These are phyloP conservation scores for Blastobotrys buckinghamii DNA, from an alignment of 1,139 yeast species.

Conservation along the genomic window DNA sequence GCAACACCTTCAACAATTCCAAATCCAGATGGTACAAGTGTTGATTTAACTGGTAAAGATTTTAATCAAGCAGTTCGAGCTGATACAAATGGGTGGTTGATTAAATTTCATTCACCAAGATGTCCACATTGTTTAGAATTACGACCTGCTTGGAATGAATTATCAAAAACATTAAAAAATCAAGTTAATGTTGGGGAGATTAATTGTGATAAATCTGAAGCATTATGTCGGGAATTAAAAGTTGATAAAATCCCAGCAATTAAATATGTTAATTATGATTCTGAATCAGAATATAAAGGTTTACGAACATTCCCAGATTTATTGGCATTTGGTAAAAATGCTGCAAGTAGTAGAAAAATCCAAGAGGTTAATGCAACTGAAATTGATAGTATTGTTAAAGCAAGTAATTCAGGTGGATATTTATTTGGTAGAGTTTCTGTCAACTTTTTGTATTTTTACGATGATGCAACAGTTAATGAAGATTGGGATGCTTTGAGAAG, in stretches of 20 bases:
- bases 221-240: slow-evolving; percentile 32
- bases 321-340: slow-evolving; percentile 29
- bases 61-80: slow-evolving; percentile 22
- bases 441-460: slow-evolving; percentile 36
- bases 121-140: slow-evolving; percentile 37
- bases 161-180: slow-evolving; percentile 31
- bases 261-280: slow-evolving; percentile 30
- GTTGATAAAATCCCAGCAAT: slow-evolving; percentile 30
- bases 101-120: slow-evolving; percentile 37
- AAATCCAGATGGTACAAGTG: slow-evolving; percentile 19
- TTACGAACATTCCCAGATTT: slow-evolving; percentile 33
- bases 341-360: slow-evolving; percentile 27
- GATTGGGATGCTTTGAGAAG: slow-evolving; percentile 37
- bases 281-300: slow-evolving; percentile 31
- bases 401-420: slow-evolving; percentile 10
- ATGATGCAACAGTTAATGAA: slow-evolving; percentile 34
- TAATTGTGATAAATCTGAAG: slow-evolving; percentile 34
- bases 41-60: slow-evolving; percentile 19
- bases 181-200: slow-evolving; percentile 37
- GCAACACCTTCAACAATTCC: slow-evolving; percentile 17
- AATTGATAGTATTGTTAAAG: slow-evolving; percentile 20
- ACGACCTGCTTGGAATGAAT: slow-evolving; percentile 35
- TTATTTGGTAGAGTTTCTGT: slow-evolving; percentile 14
- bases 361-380: slow-evolving; percentile 24
- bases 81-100: slow-evolving; percentile 34